Base-by-base conservation (phyloP, 805 yeast species). In the Danielozyma ontarioensis region DNA sequence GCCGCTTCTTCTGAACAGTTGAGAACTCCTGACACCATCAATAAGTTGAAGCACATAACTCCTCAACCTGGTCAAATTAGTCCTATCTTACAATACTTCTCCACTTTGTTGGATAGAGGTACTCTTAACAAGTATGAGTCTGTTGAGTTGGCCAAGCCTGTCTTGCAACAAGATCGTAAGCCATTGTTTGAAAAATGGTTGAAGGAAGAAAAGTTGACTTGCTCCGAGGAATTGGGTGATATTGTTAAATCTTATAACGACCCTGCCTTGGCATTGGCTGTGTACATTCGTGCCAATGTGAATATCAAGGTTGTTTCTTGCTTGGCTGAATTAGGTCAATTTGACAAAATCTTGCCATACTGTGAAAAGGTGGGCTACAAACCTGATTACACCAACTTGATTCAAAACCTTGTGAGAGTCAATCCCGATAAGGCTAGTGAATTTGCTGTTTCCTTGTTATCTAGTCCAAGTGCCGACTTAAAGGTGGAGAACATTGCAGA, bases 401-500 rank as follows among this genome's bases (percentile, higher is more conserved):
- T 93, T 50, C 96, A 95, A 57, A 85, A 86, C 62, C 76, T 93
- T 49, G 79, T 90, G 30, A 80, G 97, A 60, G 78, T 84, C 17
- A 88, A 84, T 58, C 96, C 99, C n/a, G 99, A 93, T 53, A 86
- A 87, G 61, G 98, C 97, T 17, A 85, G 96, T 26, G 98, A 93
- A 62, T 93, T 93, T 66, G 97, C 98, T 12, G 79, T 87, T 25
- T 83, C 88, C 43, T 73, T 93, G 41, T 74, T 86, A 44, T 72
- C 78, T 45, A 44, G 63, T 25, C 83, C 84, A 28, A 77, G 74
- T 30, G 65, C 74, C 21, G 72, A 78, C 23, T 66, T 93, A 42
- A 87, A 89, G 42, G 70, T 89, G 42, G 96, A 88, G 66, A 80
- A 80, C 47, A 72, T 87, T 46, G 89, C 96, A 21, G 98, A 93